Evolutionary conservation across 106 monocot species (phyloP).

Genomic region (Xerophyta viscosa): DNA sequence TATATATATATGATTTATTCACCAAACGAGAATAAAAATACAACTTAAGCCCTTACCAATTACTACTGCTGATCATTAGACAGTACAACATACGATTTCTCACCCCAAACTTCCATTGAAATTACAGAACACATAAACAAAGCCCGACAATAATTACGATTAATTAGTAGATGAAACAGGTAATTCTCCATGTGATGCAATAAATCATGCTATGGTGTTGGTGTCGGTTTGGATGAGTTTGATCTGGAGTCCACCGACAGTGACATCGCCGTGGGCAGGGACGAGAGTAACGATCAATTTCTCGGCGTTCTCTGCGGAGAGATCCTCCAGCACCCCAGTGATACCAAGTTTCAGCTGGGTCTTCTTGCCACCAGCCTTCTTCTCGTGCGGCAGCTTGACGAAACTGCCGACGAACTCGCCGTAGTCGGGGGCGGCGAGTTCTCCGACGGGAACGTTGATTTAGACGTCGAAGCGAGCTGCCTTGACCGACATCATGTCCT

Average conservation of each 20-base stretch:
- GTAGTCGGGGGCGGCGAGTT: conserved; percentile 10
- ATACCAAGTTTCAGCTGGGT: conserved; percentile 11
- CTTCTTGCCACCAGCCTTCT: conserved; percentile 5
- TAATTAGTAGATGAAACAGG: no score
- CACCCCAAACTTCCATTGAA: no score
- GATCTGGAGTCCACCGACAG: conserved; percentile 8
- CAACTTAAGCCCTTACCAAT: no score
- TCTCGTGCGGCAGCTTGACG: conserved; percentile 13
- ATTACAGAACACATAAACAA: no score
- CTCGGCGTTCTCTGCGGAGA: conserved; percentile 16
- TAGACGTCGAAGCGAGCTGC: conserved; percentile 25
- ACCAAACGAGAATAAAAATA: no score
- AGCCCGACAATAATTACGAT: no score
- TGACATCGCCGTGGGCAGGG: conserved; percentile 11
- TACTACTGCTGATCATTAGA: no score
- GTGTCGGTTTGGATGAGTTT: conserved; percentile 17
- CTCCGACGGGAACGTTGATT: conserved; percentile 8
- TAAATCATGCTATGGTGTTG: no score
- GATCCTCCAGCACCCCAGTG: conserved; percentile 12
- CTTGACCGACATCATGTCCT: conserved; percentile 10
- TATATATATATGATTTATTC: no score
- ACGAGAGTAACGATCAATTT: conserved; percentile 25
- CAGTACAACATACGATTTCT: no score
- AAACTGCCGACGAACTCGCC: conserved; percentile 22
- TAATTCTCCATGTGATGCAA: no score